phyloP scores from a whole-genome alignment of 306 rosid genomes.

The Gastrolobium bilobum region DNA sequence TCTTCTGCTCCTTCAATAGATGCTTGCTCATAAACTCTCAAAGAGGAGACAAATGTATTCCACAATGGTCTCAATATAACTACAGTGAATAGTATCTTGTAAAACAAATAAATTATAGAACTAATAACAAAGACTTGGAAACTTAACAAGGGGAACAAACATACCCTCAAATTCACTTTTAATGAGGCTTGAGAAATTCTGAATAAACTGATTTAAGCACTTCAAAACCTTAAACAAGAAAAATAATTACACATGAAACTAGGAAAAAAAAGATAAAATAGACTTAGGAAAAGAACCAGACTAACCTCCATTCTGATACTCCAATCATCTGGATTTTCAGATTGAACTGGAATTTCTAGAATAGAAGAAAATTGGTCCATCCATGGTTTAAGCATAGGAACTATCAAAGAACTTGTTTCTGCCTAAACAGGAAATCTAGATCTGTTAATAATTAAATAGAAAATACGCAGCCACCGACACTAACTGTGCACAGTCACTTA shows the following conservation, averaged over 20 bases:
- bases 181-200: constrained; percentile 76
- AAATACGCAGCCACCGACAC: constrained; percentile 46
- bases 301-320: constrained; percentile 86
- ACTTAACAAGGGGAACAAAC: constrained; percentile 37
- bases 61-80: constrained; percentile 83
- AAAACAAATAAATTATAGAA: constrained; percentile 44
- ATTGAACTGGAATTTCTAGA: constrained; percentile 73
- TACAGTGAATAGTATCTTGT: constrained; percentile 56
- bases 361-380: constrained; percentile 81
- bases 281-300: constrained; percentile 38
- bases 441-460: constrained; percentile 53
- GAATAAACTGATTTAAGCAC: constrained; percentile 94
- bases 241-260: constrained; percentile 28
- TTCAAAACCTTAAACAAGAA: constrained; percentile 74
- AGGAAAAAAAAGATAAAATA: background rate
- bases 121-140: constrained; percentile 33
- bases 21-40: constrained; percentile 74
- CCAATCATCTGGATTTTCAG: constrained; percentile 97
- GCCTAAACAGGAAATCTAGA: constrained; percentile 66
- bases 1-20: constrained; percentile 82
- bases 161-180: constrained; percentile 80
- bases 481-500: constrained; percentile 40
- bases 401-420: constrained; percentile 72
- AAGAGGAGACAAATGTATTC: constrained; percentile 86
- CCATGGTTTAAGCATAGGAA: constrained; percentile 87